Evolutionary conservation across 352 stramenopile genomes (phyloP).

Genomic region (Pythium sp.): DNA sequence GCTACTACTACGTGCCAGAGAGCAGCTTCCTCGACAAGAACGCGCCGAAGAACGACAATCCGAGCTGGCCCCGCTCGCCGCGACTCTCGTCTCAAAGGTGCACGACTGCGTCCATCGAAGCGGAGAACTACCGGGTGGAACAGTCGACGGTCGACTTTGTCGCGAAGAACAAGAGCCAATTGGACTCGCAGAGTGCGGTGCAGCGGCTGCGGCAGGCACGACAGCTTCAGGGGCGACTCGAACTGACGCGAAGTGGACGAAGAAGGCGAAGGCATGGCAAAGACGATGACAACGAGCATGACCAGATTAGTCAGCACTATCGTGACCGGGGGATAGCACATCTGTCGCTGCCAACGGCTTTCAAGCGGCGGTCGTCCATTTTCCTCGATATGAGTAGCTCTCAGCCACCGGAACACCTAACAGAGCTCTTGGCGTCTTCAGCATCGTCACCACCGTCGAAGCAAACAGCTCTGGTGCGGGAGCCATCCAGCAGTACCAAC

Average conservation of each 20-base stretch:
- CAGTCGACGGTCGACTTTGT: slow-evolving; percentile 29
- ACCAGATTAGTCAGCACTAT: background rate
- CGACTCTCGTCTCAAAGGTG: slow-evolving; percentile 29
- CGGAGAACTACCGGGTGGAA: slow-evolving; percentile 7
- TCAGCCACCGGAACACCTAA: background rate
- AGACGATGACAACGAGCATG: background rate
- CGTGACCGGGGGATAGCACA: background rate
- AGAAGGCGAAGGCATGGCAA: background rate
- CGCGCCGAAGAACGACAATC: slow-evolving; percentile 24
- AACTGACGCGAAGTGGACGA: background rate
- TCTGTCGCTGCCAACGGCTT: background rate
- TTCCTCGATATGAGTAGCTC: slow-evolving; percentile 24
- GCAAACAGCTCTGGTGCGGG: background rate
- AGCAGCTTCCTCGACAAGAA: slow-evolving; percentile 32
- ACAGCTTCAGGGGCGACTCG: background rate
- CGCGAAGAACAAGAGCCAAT: slow-evolving; percentile 26
- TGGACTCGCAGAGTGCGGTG: slow-evolving; percentile 25
- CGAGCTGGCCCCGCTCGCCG: slow-evolving; percentile 41
- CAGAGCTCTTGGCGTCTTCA: background rate
- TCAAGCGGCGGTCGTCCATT: slow-evolving; percentile 35
- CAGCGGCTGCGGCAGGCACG: slow-evolving; percentile 19
- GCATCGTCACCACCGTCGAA: background rate
- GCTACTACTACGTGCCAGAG: slow-evolving; percentile 52
- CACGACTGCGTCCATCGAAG: slow-evolving; percentile 11
- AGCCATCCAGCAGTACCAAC: background rate